Conservation (phyloP, 306 rosid genomes). For the Crotalaria pallida region DNA sequence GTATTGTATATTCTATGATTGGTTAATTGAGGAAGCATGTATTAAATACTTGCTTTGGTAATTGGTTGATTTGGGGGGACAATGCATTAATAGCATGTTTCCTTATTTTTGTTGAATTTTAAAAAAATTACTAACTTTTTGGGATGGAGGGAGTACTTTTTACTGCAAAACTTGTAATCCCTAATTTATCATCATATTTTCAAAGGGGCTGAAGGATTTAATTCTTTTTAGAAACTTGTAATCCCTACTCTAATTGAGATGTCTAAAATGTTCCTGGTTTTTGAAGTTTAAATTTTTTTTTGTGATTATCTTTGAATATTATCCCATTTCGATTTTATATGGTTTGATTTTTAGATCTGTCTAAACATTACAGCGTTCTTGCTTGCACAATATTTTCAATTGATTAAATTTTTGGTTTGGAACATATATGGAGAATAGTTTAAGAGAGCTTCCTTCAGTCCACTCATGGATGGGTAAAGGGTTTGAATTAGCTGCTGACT, state of each 20-base stretch:
- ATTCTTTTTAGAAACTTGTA: background rate
- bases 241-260: background rate
- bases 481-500: slow-evolving; percentile 85
- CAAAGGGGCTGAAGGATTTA: background rate
- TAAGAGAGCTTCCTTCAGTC: slow-evolving; percentile 94
- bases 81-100: too few species aligned
- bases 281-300: background rate
- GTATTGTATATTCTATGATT: too few species aligned
- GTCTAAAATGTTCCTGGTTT: background rate
- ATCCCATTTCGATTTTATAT: background rate
- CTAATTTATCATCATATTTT: background rate
- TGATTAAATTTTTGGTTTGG: background rate
- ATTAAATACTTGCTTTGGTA: too few species aligned
- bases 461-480: slow-evolving; percentile 78
- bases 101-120: too few species aligned
- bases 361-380: background rate
- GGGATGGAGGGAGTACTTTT: too few species aligned
- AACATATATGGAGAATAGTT: slow-evolving; percentile 26
- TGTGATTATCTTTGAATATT: background rate
- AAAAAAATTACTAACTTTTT: too few species aligned
- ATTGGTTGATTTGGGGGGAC: too few species aligned
- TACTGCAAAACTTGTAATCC: background rate
- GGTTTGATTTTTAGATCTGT: background rate
- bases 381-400: background rate
- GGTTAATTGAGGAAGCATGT: too few species aligned